Base-by-base conservation (phyloP, 106 monocot species). In the Acorus calamus region DNA sequence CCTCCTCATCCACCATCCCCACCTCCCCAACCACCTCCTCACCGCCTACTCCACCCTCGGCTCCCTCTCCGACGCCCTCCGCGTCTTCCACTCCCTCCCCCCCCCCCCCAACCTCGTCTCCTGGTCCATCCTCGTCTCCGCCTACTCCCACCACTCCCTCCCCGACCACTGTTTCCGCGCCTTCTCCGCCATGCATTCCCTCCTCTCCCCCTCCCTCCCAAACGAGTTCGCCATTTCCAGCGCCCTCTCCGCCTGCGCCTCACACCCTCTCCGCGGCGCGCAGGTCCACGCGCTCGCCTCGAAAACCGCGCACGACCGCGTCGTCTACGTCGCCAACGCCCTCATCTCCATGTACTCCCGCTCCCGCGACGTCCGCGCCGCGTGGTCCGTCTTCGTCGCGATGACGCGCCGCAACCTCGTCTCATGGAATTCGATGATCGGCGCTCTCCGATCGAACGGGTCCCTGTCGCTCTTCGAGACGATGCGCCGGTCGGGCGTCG, bases 341-440 rank as follows among this genome's bases (percentile, higher is more conserved):
- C 75, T 89, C 11, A 82, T 94, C 73, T 68, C 71, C 9, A 82
- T 89, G 86, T 94, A 94, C 49, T 81, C 79, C 14, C 69, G 64
- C n/a, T 77, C 77, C 63, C 49, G n/a, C 14, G 46, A 52, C 3
- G 57, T 7, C 28, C 46, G 54, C 2, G 86, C 79, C 42, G 81
- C 49, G 1, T 79, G 77, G 79, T 11, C 4, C 8, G 65, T 93
- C 52, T 93, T 93, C 45, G 11, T 44, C 6, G 13, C 68, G 2
- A 68, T 82, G 72, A 57, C 74, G 46, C 14, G 44, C 50, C 62
- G 75, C 14, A 89, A 77, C 56, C 55, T 75, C 2, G 69, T 93
- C 68, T 83, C 89, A 9, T 93, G 89, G 86, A 87, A 87, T 68
- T 69, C 89, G 0, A 93, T 93, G 85, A 74, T 93, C 65, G 74